A percentile compares a stretch with the other conserved stretches of the same genome.
These are phyloP conservation scores for Umbelopsis ramanniana DNA, from an alignment of 192 early-diverging fungal species.

Conservation along the genomic window DNA sequence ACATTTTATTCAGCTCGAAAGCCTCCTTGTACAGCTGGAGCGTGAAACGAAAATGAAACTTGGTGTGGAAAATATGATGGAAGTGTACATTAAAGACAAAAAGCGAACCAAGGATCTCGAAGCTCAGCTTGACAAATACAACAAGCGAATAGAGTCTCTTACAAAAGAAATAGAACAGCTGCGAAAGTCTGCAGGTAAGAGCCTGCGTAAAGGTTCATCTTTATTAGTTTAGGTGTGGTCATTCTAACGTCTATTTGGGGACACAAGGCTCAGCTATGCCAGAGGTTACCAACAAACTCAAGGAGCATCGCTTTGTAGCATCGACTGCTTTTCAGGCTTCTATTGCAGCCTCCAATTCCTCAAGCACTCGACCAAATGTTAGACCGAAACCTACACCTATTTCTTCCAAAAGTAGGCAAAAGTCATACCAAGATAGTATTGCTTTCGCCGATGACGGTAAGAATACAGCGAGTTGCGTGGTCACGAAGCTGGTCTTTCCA, in stretches of 20 bases:
- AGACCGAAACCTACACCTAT: constrained; percentile 3
- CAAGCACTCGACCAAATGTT: constrained; percentile 26
- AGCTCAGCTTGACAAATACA: constrained; percentile 33
- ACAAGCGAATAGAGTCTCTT: constrained; percentile 29
- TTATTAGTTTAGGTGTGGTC: not conserved
- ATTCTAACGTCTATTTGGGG: not conserved
- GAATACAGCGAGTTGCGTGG: not conserved
- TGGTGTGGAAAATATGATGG: constrained; percentile 50
- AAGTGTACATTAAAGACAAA: constrained; percentile 42
- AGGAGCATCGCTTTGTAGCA: constrained; percentile 49
- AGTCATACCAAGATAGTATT: constrained; percentile 32
- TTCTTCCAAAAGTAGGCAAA: constrained; percentile 29
- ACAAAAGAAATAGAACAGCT: constrained; percentile 37
- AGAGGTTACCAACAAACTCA: constrained; percentile 24
- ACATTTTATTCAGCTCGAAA: constrained; percentile 32
- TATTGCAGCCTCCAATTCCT: constrained; percentile 41
- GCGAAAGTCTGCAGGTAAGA: constrained; percentile 28
- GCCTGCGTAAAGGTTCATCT: not conserved
- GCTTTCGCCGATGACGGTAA: constrained; percentile 42
- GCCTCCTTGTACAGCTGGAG: constrained; percentile 31
- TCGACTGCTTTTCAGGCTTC: constrained; percentile 81
- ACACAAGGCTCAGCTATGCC: constrained; percentile 18
- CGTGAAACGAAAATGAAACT: constrained; percentile 42
- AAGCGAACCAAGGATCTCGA: constrained; percentile 44
- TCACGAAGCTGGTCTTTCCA: not conserved